phyloP scores from a whole-genome alignment of 441 rosid genomes.

The Lepidium campestre region DNA sequence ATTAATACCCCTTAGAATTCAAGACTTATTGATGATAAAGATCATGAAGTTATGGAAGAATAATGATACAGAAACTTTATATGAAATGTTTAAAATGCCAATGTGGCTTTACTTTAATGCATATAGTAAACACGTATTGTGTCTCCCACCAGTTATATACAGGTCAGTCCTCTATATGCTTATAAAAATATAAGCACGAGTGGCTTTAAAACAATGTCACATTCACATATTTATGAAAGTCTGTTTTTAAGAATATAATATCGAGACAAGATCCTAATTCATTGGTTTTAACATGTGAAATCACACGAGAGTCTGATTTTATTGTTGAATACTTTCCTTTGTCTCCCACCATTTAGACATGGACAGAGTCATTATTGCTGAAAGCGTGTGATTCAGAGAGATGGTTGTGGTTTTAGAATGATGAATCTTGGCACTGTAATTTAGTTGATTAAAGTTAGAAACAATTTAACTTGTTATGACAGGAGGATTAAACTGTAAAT shows the following conservation, averaged over 20 bases:
- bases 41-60: no score
- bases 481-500: neutral
- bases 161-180: neutral
- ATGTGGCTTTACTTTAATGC: neutral
- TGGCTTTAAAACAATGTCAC: neutral
- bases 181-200: neutral
- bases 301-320: neutral
- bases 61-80: no score
- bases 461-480: no score
- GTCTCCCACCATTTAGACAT: neutral
- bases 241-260: neutral
- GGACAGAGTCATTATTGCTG: neutral
- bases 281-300: slow-evolving; percentile 4
- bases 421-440: no score
- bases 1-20: no score
- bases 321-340: neutral
- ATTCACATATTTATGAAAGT: neutral
- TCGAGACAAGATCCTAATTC: neutral
- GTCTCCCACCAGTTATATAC: neutral
- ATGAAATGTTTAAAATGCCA: no score
- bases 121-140: neutral
- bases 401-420: no score
- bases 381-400: neutral
- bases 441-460: no score
- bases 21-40: no score